Base-by-base conservation (phyloP, 2,329 filamentous ascomycete genomes). In the Aspergillus puulaauensis region DNA sequence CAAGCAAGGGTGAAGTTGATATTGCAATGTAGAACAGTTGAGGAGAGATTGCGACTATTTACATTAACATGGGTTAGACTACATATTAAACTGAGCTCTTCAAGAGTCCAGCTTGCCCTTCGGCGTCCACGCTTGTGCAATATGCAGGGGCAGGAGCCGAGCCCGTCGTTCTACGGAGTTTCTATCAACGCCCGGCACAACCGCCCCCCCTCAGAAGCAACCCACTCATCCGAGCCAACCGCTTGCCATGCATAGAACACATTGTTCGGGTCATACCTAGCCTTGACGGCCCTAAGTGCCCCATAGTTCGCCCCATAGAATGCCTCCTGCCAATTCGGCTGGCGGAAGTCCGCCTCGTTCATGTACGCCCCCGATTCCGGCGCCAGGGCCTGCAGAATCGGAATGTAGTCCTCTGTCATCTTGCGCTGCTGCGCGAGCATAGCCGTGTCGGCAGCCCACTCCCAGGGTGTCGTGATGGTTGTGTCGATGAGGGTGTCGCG, bases 401-500 rank as follows among this genome's bases (percentile, higher is more conserved):
- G 73, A 9, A 79, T 68, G 17, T 71, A 71, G 0, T 72, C 68
- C 5, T 76, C 56, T 1, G 75, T 80, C 72, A 79, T 78, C 54
- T 71, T 66, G 9, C 66, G 53, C 57, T 77, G 71, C 39, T 66
- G 61, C 6, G 63, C 71, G 2, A 75, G 45, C 71, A 76, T 77
- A 1, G 71, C 68, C 9, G 60, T 50, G 43, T 63, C 58, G 3
- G 70, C 69, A n/a, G 67, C 66, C 64, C 71, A 75, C 56, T 73
- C 66, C 73, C 74, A 78, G 0, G 71, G 72, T 1, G 73, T 75
- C 1, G 68, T 69, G 40, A 77, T 59, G 27, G 70, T 66, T 2
- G 69, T 69, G 51, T 65, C 65, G 9, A 77, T 80, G 52, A 82
- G 82, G 39, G 73, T 62, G 0, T 75, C 68, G 5, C 77, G 68